These are phyloP conservation scores for Sclerotinia sclerotiorum DNA, from an alignment of 2,329 filamentous ascomycete genomes.

Conservation along the genomic window DNA sequence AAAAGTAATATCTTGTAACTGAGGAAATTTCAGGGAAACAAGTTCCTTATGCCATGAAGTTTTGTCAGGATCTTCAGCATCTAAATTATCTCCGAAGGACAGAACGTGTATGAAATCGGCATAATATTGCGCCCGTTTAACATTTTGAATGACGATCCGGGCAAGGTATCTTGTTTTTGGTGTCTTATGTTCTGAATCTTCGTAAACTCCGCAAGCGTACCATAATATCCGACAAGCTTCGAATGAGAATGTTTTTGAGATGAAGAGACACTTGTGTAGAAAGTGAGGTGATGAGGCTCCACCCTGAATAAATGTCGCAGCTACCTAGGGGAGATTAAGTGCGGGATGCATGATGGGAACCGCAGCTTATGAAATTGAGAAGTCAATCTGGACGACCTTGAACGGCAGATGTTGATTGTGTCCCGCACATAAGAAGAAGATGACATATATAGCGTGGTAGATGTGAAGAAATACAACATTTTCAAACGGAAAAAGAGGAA, in stretches of 20 bases:
- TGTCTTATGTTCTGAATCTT: not conserved
- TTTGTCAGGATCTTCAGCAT: not conserved
- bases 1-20: not conserved
- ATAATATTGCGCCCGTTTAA: not conserved
- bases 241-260: constrained; percentile 11
- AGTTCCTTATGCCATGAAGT: not conserved
- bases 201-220: constrained; percentile 3
- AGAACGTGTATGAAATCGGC: constrained; percentile 1
- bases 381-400: not conserved
- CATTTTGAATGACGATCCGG: not conserved
- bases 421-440: not conserved
- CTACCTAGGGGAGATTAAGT: constrained; percentile 4
- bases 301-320: not conserved
- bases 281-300: not conserved
- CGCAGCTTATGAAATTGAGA: not conserved
- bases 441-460: not conserved
- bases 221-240: constrained; percentile 5
- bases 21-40: not conserved
- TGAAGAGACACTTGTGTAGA: not conserved
- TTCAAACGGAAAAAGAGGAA: not conserved
- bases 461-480: not conserved
- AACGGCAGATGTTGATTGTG: not conserved
- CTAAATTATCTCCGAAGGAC: not conserved
- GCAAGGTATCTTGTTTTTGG: not conserved
- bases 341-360: not conserved